phyloP scores from a whole-genome alignment of 345 rosid genomes.

The Ceriops tagal region DNA sequence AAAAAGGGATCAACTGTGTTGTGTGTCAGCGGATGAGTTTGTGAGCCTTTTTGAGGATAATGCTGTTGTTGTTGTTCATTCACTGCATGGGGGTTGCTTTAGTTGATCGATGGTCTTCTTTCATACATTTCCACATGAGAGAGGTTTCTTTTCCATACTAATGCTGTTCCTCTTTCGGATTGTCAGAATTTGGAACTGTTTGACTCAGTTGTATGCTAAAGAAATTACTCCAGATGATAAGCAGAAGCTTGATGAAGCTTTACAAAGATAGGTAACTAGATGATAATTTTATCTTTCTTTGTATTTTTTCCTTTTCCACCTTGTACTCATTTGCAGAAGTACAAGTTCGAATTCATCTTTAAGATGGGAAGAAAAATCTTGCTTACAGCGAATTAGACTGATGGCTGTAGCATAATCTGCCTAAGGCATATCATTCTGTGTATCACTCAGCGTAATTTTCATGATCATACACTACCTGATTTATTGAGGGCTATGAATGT shows the following conservation, averaged over 20 bases:
- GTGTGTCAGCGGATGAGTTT: neutral
- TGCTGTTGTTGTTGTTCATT: neutral
- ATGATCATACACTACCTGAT: too few species aligned
- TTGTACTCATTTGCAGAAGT: neutral
- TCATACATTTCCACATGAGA: neutral
- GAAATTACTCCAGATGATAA: conserved; percentile 98
- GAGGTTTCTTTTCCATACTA: neutral
- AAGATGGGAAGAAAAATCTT: too few species aligned
- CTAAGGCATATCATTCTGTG: too few species aligned
- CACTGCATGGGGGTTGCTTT: neutral
- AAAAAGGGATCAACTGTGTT: neutral
- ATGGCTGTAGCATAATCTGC: too few species aligned
- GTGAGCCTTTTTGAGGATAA: neutral
- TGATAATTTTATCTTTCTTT: neutral
- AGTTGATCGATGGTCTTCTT: neutral
- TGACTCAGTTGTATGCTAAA: conserved; percentile 83
- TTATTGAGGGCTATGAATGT: neutral
- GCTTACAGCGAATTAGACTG: too few species aligned
- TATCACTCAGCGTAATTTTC: too few species aligned
- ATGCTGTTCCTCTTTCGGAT: neutral
- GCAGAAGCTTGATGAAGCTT: conserved; percentile 96
- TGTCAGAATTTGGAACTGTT: conserved; percentile 76
- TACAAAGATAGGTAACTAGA: conserved; percentile 75
- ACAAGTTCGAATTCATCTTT: neutral
- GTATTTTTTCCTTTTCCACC: neutral